These are phyloP conservation scores for Coriolopsis trogii DNA, from an alignment of 1,284 basidiomycete genomes.

Conservation along the genomic window DNA sequence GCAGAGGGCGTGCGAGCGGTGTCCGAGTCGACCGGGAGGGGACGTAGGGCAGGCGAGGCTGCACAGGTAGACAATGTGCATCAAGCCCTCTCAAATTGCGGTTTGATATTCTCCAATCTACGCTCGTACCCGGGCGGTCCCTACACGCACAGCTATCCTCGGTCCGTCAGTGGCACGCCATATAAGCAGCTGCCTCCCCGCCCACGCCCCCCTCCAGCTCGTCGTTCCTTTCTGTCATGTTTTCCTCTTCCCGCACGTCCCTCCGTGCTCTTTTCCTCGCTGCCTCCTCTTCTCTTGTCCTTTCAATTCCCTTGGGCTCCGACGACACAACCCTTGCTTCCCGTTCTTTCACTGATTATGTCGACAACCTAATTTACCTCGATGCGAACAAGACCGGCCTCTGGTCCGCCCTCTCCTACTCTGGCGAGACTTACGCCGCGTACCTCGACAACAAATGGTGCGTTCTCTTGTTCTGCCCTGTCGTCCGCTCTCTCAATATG, in stretches of 20 bases:
- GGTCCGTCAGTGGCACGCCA: no score
- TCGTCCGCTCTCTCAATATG: neutral
- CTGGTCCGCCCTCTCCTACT: slow-evolving; percentile 12
- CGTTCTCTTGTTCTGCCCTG: neutral
- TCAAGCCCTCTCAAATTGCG: no score
- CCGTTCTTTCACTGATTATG: slow-evolving; percentile 15
- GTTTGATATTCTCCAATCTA: no score
- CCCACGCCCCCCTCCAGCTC: no score
- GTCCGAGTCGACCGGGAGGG: no score
- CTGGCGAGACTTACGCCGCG: slow-evolving; percentile 15
- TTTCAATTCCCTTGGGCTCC: slow-evolving; percentile 9
- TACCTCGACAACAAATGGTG: slow-evolving; percentile 21
- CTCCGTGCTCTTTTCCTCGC: slow-evolving; percentile 21
- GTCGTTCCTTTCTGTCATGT: slow-evolving; percentile 23
- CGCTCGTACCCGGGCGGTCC: no score
- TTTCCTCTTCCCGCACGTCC: slow-evolving; percentile 21
- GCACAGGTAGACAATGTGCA: no score
- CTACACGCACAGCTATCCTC: no score
- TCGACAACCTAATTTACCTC: slow-evolving; percentile 19
- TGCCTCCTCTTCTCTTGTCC: slow-evolving; percentile 12
- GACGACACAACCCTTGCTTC: neutral
- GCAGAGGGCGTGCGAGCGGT: no score
- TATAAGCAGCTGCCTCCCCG: no score
- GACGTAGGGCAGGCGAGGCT: no score
- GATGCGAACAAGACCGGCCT: slow-evolving; percentile 15